Evolutionary conservation across 768 basidiomycete species (phyloP), one percentile per base, ranked within the genome.

Genomic region (Termitomyces bulborhizus): DNA sequence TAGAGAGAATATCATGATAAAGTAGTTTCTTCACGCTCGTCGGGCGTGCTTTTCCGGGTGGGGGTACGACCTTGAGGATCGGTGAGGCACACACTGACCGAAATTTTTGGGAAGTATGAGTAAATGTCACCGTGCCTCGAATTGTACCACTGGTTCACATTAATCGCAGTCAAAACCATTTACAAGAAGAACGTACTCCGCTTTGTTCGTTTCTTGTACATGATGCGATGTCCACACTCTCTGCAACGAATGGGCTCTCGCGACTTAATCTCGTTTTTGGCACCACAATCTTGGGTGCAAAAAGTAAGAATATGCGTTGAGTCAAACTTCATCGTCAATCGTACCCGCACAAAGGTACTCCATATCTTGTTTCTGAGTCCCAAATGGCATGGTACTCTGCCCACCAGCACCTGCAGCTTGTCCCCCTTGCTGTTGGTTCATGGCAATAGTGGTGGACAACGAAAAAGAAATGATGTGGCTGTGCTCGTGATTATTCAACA

Each of bases 161-260:
- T 16, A 51, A 53, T 18, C 26, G 18, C 27, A 11, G 26, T 40
- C n/a, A 16, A 2, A 4, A 11, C 24, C 13, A 9, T 26, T 44
- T 34, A 16, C 7, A 49, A 29, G 36, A 51, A 43, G 48, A 45
- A 75, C 93, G 68, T 63, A 98, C 96, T 95, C 78, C 93, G 78
- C 66, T 82, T 90, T 24, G 94, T 96, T 64, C 96, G 77, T 71
- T 95, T 97, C 74, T 98, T 98, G 73, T 97, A 98, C 92, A 98
- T 94, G 68, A 98, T 96, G 51, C 96, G 85, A 71, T 98, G 96
- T 3, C 96, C 96, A 65, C 96, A 98, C 67, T 98, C 93, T 62
- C 90, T 81, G 73, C 96, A 98, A 54, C 96, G 87, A 60, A 98
- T 95, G 42, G 93, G 92, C 68, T 98, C 96, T 56, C 92, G 78